Conservation (phyloP, 225 moss, liverwort and hornwort species). For the Straminergon stramineum region DNA sequence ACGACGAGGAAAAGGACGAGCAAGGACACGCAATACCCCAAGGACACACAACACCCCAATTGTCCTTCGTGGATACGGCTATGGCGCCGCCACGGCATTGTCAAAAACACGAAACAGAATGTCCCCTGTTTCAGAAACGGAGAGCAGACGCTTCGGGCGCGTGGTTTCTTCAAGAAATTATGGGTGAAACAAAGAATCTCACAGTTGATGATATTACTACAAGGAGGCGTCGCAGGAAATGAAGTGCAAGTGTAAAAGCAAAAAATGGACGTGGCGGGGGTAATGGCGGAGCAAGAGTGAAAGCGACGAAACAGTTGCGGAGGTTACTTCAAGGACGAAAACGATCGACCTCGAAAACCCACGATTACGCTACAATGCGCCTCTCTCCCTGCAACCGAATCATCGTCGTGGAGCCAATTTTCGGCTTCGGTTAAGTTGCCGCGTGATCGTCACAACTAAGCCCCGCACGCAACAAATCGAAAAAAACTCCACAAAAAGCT, state of each 20-base stretch:
- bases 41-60: not conserved
- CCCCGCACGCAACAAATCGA: not conserved
- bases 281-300: not conserved
- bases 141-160: not conserved
- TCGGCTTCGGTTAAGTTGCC: not conserved
- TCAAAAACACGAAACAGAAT: not conserved
- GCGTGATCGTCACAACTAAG: not conserved
- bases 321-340: not conserved
- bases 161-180: not conserved
- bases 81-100: conserved; percentile 21
- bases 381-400: not conserved
- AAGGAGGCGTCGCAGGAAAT: not conserved
- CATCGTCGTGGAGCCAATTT: not conserved
- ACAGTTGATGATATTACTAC: not conserved
- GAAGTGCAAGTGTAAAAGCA: not conserved
- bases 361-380: not conserved
- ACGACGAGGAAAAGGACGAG: not conserved
- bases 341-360: not conserved
- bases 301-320: conserved; percentile 17
- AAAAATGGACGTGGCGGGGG: not conserved
- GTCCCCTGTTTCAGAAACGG: not conserved
- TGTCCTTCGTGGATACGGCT: not conserved
- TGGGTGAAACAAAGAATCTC: no score
- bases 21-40: not conserved
- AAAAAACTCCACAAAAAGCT: not conserved